phyloP scores from a whole-genome alignment of 805 yeast species.

The Metschnikowia anglica region DNA sequence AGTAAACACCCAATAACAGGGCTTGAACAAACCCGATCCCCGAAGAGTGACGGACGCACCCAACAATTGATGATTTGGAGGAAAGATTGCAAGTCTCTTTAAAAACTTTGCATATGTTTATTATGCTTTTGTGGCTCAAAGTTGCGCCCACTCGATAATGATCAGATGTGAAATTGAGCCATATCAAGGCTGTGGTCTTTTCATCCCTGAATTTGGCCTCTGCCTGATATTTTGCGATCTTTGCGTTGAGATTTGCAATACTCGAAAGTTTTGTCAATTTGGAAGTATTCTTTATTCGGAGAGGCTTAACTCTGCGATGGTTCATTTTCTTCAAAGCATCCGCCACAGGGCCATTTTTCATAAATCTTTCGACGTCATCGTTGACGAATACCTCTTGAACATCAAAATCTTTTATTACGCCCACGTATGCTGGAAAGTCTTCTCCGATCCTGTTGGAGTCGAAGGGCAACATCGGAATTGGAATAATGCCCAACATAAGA shows the following conservation, averaged over 20 bases:
- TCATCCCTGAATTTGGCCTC: slow-evolving; percentile 39
- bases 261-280: slow-evolving; percentile 49
- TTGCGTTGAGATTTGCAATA: slow-evolving; percentile 42
- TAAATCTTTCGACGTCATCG: slow-evolving; percentile 64
- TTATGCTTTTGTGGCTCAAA: slow-evolving; percentile 58
- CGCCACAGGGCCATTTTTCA: slow-evolving; percentile 67
- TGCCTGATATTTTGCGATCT: slow-evolving; percentile 44
- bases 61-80: slow-evolving; percentile 69
- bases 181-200: slow-evolving; percentile 53
- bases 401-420: slow-evolving; percentile 66
- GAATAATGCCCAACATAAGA: slow-evolving; percentile 72
- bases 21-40: slow-evolving; percentile 90
- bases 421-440: slow-evolving; percentile 66
- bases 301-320: slow-evolving; percentile 34
- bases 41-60: slow-evolving; percentile 78
- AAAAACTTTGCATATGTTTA: slow-evolving; percentile 81
- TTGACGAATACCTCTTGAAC: slow-evolving; percentile 75
- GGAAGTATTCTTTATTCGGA: slow-evolving; percentile 64
- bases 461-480: slow-evolving; percentile 73
- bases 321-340: slow-evolving; percentile 54
- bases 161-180: slow-evolving; percentile 73
- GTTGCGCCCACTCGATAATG: slow-evolving; percentile 60
- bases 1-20: slow-evolving; percentile 76
- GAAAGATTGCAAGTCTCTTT: slow-evolving; percentile 90
- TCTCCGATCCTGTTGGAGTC: slow-evolving; percentile 67